Percentiles rank a stretch among this genome's conserved stretches.
These are phyloP conservation scores for Cichorium intybus DNA, from an alignment of 140 eudicot species.

Conservation along the genomic window DNA sequence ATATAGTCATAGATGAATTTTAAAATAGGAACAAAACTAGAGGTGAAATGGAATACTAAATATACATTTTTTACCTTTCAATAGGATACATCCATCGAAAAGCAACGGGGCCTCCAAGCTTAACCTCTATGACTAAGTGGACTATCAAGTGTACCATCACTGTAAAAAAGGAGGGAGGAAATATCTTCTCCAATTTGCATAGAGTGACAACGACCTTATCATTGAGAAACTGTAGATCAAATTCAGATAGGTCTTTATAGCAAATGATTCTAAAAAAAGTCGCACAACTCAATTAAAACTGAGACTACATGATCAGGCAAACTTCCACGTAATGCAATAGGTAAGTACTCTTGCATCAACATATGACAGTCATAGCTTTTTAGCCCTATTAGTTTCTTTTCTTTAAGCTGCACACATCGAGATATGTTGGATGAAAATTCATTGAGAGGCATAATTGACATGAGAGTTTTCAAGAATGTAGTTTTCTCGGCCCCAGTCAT, in stretches of 20 bases:
- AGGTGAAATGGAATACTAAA: neutral
- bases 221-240: neutral
- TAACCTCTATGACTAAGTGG: slow-evolving; percentile 4
- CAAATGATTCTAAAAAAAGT: too few species aligned
- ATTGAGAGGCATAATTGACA: neutral
- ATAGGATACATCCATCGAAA: slow-evolving; percentile 18
- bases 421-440: too few species aligned
- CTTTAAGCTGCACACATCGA: too few species aligned
- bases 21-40: too few species aligned
- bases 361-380: too few species aligned
- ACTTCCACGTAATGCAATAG: neutral
- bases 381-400: too few species aligned
- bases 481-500: neutral
- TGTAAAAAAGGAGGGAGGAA: slow-evolving; percentile 9
- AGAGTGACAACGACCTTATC: neutral
- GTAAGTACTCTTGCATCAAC: too few species aligned
- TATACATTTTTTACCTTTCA: slow-evolving; percentile 7
- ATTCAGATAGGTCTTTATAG: slow-evolving; percentile 1
- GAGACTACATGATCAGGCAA: slow-evolving; percentile 4
- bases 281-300: neutral
- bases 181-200: too few species aligned
- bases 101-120: slow-evolving; percentile 3
- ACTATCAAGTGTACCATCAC: slow-evolving; percentile 7
- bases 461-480: neutral
- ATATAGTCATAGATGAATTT: too few species aligned